Evolutionary conservation across 495 filamentous ascomycete species (phyloP), one percentile per base, ranked within the genome.

Genomic region (Cercophora samala): DNA sequence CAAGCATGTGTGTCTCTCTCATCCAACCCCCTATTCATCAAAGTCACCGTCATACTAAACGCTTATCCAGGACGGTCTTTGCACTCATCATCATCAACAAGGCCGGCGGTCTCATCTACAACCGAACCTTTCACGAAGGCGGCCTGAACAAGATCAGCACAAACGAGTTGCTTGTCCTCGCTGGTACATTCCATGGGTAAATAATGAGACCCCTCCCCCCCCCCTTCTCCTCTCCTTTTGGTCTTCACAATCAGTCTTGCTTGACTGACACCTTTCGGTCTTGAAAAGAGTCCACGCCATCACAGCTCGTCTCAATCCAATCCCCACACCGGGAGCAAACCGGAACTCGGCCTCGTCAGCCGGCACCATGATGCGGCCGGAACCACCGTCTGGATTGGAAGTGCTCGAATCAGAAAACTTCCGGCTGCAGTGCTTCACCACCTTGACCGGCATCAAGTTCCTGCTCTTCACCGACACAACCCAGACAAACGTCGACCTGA

Each of bases 51-150:
- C 32, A 23, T 29, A 52, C 60, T 67, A 24, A 69, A 29, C 46
- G 13, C 19, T 32, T 19, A 17, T 1, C 42, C 70, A 97, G 93
- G 95, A 89, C 92, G 64, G 90, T 99, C 74, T 93, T 94, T 80
- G 89, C 92, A 62, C 88, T 99, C 65, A 91, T 98, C 69, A 91
- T 99, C 71, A 97, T 99, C 81, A 97, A 97, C 83, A 98, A 98
- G 83, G 93, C 95, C 60, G 95, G 95, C 54, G 95, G 95, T 66
- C 84, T 99, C 66, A 90, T 98, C 77, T 99, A 96, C 81, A 92
- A 97, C 79, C 91, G 92, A 62, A 90, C 93, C 70, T 98, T 98
- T 81, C 87, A 92, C 72, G 85, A 87, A 59, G 84, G 87, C 25
- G 87, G 88, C 51, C 83, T 98, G 68, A 90, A 88, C 78, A 93